Evolutionary conservation across 2,329 filamentous ascomycete species (phyloP), one percentile per base, ranked within the genome.

Genomic region (Huntiella moniliformis): DNA sequence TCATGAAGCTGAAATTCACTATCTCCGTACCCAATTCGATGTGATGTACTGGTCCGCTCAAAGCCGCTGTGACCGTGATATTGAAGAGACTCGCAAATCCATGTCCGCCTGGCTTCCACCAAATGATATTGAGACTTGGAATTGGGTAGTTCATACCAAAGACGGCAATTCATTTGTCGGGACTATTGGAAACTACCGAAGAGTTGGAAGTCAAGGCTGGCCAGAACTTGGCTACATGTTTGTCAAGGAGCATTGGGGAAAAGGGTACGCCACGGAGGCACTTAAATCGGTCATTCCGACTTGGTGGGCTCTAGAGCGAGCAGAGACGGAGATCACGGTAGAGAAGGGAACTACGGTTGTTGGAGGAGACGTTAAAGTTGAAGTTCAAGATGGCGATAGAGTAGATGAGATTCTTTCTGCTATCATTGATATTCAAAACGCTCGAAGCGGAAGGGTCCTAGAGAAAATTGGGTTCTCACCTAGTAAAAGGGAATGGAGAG

Each of bases 191-290:
- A 61, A 60, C 47, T 61, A 66, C 51, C 52, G 51, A 47, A 42
- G 54, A 34, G 42, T 51, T 28, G 58, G 61, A 49, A 52, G 58
- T 44, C 55, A 64, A 13, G 70, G 69, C 41, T 75, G 71, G 71
- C 72, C 73, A 1, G 71, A 69, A 53, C 46, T 76, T 18, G 74
- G 74, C 16, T 79, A 78, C 56, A 65, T 74, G 60, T 57, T 78
- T 44, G 58, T 63, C 41, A 63, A 60, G 47, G 66, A 70, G 52
- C 54, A 58, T 45, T 78, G 74, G 74, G 68, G 70, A 5, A 63
- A 61, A 35, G 74, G 73, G 4, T 67, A 71, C 52, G 72, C 66
- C 32, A 74, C 68, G 1, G 74, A 78, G 58, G 70, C 74, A 38
- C 49, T 77, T 34, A 56, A 51, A 44, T 71, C 56, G 1, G 68